Conservation (phyloP, 139 green algal species). For the Desmodesmus armatus region DNA sequence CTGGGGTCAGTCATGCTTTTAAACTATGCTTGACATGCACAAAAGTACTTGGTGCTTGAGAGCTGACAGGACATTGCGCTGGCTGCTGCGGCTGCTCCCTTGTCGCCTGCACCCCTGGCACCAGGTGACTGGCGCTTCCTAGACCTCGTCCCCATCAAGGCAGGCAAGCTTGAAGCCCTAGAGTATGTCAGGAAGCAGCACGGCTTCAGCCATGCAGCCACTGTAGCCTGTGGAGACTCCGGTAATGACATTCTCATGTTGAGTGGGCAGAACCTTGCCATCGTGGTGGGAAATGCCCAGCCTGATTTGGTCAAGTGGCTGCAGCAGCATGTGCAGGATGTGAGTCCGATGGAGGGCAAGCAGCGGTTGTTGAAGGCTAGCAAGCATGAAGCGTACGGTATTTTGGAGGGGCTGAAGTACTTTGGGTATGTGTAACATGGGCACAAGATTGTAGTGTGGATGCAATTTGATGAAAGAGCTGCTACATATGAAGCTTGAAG, state of each 20-base stretch:
- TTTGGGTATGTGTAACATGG: constrained; percentile 67
- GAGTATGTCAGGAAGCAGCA: constrained; percentile 82
- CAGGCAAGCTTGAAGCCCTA: constrained; percentile 86
- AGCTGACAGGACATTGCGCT: too few species aligned
- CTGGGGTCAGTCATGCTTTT: too few species aligned
- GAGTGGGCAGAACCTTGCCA: constrained; percentile 69
- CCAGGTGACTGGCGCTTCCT: constrained; percentile 78
- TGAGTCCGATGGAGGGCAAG: constrained; percentile 28
- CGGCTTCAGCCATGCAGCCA: constrained; percentile 66
- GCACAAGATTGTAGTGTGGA: not conserved
- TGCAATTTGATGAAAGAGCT: not conserved
- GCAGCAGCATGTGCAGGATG: constrained; percentile 48
- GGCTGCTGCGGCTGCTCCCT: not conserved
- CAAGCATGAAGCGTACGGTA: constrained; percentile 70
- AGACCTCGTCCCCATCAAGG: constrained; percentile 79
- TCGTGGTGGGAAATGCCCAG: constrained; percentile 90
- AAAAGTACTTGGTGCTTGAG: too few species aligned
- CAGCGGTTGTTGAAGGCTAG: constrained; percentile 36
- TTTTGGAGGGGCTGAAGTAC: constrained; percentile 79
- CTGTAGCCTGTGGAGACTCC: constrained; percentile 90
- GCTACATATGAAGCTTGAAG: not conserved
- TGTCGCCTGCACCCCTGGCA: not conserved
- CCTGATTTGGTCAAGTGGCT: constrained; percentile 74
- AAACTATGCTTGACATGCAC: too few species aligned
- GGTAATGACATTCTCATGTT: constrained; percentile 97